phyloP scores from a whole-genome alignment of 176 grass and related monocot genomes.

The Triticum urartu region DNA sequence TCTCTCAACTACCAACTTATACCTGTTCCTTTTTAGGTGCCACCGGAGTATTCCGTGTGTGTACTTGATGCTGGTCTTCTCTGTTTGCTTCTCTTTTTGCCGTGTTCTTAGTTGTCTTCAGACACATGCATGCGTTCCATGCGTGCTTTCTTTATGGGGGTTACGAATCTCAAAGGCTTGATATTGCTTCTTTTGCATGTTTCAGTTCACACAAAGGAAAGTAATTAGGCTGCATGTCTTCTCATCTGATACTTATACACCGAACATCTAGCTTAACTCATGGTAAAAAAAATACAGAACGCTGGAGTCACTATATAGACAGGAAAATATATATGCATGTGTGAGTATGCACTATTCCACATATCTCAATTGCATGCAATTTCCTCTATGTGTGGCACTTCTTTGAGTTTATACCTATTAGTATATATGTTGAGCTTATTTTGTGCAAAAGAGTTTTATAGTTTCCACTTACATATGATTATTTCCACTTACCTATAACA shows the following conservation, averaged over 20 bases:
- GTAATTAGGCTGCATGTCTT: not conserved
- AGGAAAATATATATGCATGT: not conserved
- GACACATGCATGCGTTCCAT: constrained; percentile 36
- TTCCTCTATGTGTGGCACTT: not conserved
- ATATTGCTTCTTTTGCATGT: not conserved
- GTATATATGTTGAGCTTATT: not conserved
- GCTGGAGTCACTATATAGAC: not conserved
- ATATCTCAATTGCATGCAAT: not conserved
- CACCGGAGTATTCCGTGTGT: constrained; percentile 43
- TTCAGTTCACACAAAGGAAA: not conserved
- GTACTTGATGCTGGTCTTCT: constrained; percentile 28
- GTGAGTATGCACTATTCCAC: not conserved
- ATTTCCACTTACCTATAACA: not conserved
- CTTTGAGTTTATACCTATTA: not conserved
- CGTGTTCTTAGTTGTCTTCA: constrained; percentile 15
- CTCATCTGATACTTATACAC: not conserved
- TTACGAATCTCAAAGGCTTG: constrained; percentile 32
- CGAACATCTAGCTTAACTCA: not conserved
- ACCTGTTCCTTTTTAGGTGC: constrained; percentile 44
- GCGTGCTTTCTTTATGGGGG: constrained; percentile 32
- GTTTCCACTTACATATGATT: not conserved
- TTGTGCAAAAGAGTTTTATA: not conserved
- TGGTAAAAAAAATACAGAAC: not conserved
- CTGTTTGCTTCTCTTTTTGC: constrained; percentile 35
- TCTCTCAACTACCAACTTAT: constrained; percentile 44